Percentiles rank a stretch among this genome's conserved stretches.
These are phyloP conservation scores for Lactarius hengduanensis DNA, from an alignment of 768 basidiomycete genomes.

Conservation along the genomic window DNA sequence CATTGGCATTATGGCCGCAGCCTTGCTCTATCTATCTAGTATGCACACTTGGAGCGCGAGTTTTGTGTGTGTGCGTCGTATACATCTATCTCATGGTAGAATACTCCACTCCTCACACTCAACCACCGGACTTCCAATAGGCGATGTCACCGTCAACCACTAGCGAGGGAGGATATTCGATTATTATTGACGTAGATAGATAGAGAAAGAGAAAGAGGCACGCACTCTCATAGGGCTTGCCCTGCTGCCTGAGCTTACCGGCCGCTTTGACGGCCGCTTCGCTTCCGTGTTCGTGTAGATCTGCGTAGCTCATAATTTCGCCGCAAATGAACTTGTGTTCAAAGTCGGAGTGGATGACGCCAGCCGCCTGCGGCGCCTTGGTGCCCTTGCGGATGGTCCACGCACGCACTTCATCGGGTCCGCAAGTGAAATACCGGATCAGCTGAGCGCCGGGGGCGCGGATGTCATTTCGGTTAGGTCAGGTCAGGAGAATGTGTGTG, in stretches of 20 bases:
- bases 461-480: not conserved
- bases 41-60: not conserved
- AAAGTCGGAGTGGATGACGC: conserved; percentile 98
- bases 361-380: conserved; percentile 96
- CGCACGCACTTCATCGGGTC: conserved; percentile 94
- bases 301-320: conserved; percentile 92
- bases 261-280: conserved; percentile 92
- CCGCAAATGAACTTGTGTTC: conserved; percentile 98
- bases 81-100: conserved; percentile 10
- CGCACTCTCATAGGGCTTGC: conserved; percentile 94
- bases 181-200: not conserved
- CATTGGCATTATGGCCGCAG: conserved; percentile 9
- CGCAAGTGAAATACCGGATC: conserved; percentile 96
- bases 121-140: conserved; percentile 83
- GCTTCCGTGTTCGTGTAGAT: conserved; percentile 87
- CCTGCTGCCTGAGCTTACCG: conserved; percentile 93
- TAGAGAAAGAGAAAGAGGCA: conserved; percentile 19
- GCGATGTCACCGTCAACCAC: conserved; percentile 90
- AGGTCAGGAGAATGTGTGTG: not conserved
- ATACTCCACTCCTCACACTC: conserved; percentile 8
- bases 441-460: conserved; percentile 45
- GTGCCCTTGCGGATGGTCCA: conserved; percentile 96
- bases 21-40: conserved; percentile 5
- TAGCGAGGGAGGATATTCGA: conserved; percentile 31
- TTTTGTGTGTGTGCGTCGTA: not conserved